Evolutionary conservation across 163 green algal species (phyloP), one percentile per base, ranked within the genome.

Genomic region (Chlamydomonas reinhardtii): DNA sequence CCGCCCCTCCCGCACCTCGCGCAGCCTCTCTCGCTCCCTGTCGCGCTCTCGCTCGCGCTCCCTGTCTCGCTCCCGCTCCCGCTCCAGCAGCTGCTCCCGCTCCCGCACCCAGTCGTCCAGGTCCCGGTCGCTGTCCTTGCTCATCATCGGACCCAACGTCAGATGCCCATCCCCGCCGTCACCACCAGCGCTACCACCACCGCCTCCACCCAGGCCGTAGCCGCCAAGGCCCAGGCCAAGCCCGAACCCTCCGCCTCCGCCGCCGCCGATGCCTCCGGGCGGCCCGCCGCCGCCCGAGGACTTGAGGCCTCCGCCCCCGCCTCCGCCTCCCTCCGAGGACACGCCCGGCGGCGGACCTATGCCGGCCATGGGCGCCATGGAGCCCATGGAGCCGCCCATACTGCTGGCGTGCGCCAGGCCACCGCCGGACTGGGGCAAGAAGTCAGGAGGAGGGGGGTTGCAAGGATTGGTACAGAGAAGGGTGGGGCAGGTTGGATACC

Each of bases 281-380:
- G 59, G 37, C 19, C 32, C 48, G 66, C 39, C 78, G 39, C 39
- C 70, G 35, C 35, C 70, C 22, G 22, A 29, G 11, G 15, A 19
- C 70, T 52, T n/a, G 27, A 19, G 9, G n/a, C 62, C 64, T 9
- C 37, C 64, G 64, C 77, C 64, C 22, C 37, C 62, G 35, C 27
- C 37, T 35, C 64, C 34, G 32, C 20, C 56, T 29, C 73, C 48
- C 37, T n/a, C 48, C 20, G 31, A 32, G 34, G 14, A 62, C 22
- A n/a, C 61, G 68, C 68, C 31, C 19, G 79, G 35, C 48, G 66
- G 35, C 31, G 79, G 70, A 25, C 73, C 80, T 0, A 86, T 86
- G 34, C 70, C 27, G 2, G 82, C 61, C 31, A 82, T 88, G 8
- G 62, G 72, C 59, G 72, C 82, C 61, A 83, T 69, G 6, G 72